Conservation (phyloP, 1,284 basidiomycete genomes). For the Leccinum solheimii region DNA sequence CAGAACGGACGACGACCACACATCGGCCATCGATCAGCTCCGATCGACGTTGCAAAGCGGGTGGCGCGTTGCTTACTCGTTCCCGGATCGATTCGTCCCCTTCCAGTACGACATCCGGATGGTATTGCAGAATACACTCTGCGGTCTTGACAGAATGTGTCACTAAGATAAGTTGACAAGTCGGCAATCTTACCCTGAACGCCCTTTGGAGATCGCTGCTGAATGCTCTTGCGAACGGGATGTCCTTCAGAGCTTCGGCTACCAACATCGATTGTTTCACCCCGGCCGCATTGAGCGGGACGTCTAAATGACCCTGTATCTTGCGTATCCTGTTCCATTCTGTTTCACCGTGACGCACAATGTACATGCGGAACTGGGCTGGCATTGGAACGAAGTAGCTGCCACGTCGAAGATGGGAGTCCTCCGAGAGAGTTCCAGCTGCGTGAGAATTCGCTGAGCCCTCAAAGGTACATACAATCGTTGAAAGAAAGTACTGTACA, state of each 20-base stretch:
- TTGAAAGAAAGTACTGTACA: not conserved
- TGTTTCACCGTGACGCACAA: constrained; percentile 78
- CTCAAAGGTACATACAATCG: not conserved
- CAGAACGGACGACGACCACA: constrained; percentile 1
- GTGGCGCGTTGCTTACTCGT: constrained; percentile 45
- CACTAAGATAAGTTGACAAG: not conserved
- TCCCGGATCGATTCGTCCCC: constrained; percentile 55
- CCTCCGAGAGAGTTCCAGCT: not conserved
- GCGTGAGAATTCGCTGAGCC: constrained; percentile 3
- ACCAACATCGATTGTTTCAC: constrained; percentile 55
- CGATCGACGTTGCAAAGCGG: not conserved
- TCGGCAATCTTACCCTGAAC: constrained; percentile 44
- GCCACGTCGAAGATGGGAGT: not conserved
- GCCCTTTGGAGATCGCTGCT: constrained; percentile 70
- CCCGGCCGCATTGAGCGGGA: constrained; percentile 59
- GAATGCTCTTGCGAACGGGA: constrained; percentile 54
- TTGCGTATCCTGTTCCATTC: constrained; percentile 59
- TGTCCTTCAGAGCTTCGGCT: constrained; percentile 49
- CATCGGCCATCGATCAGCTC: not conserved
- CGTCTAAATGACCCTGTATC: constrained; percentile 73
- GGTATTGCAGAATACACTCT: constrained; percentile 55
- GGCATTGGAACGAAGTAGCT: constrained; percentile 16
- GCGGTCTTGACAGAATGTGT: constrained; percentile 52
- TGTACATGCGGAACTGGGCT: constrained; percentile 48
- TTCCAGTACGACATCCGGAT: constrained; percentile 46